Percentiles rank a stretch among this genome's conserved stretches.
Evolutionary conservation across 192 early-diverging fungal genomes (phyloP).

Genomic region (Phycomyces blakesleeanus): DNA sequence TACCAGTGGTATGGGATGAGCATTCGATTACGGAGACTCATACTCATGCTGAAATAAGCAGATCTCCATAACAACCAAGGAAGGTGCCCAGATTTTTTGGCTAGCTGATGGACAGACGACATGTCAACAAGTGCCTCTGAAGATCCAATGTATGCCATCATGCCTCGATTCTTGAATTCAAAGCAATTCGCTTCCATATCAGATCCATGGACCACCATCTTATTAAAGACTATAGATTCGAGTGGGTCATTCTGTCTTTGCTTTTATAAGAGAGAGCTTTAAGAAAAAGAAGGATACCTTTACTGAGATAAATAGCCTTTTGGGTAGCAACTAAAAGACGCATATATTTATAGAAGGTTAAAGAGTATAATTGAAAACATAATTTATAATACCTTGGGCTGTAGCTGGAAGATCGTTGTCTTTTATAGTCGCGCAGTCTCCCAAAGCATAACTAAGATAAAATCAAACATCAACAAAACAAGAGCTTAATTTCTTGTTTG

Average conservation of each 20-base stretch:
- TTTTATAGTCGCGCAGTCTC: slow-evolving; percentile 86
- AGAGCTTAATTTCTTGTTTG: neutral
- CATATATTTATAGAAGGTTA: neutral
- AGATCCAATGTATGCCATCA: slow-evolving; percentile 68
- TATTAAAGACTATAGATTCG: slow-evolving; percentile 24
- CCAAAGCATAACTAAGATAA: slow-evolving; percentile 75
- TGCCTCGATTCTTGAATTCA: slow-evolving; percentile 56
- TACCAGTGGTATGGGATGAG: slow-evolving; percentile 70
- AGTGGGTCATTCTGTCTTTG: no score
- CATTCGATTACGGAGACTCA: slow-evolving; percentile 65
- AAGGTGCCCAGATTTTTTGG: slow-evolving; percentile 45
- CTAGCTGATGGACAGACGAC: slow-evolving; percentile 42
- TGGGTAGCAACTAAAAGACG: slow-evolving; percentile 58
- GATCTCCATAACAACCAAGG: slow-evolving; percentile 72
- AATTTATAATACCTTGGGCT: slow-evolving; percentile 59
- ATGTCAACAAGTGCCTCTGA: slow-evolving; percentile 57
- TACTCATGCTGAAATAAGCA: slow-evolving; percentile 67
- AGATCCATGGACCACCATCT: slow-evolving; percentile 15
- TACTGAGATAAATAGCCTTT: slow-evolving; percentile 64
- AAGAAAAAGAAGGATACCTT: slow-evolving; percentile 31
- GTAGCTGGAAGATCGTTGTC: slow-evolving; percentile 74
- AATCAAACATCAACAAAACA: no score
- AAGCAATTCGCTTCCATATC: slow-evolving; percentile 41
- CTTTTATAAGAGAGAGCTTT: neutral
- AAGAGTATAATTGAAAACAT: neutral